Percentiles rank a stretch among this genome's conserved stretches.
Conservation (phyloP, 2,329 filamentous ascomycete genomes). For the Penicillium sp. region DNA sequence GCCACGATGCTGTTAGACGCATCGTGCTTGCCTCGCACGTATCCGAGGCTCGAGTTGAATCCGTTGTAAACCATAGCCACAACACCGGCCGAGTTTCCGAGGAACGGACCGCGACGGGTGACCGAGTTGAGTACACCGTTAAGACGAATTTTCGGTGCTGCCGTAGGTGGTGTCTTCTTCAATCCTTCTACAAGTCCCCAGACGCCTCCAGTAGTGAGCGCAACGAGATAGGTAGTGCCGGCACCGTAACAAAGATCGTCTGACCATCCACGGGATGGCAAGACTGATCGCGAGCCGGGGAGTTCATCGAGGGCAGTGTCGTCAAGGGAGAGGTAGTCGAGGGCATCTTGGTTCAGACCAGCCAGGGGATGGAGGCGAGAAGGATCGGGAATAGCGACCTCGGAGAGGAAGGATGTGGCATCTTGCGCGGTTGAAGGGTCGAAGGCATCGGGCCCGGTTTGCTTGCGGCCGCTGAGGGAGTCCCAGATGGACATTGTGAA, state of each 20-base stretch:
- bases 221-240: slow-evolving; percentile 88
- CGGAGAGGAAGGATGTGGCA: slow-evolving; percentile 80
- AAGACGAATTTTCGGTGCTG: slow-evolving; percentile 82
- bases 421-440: slow-evolving; percentile 72
- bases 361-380: slow-evolving; percentile 88
- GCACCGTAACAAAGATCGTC: slow-evolving; percentile 98
- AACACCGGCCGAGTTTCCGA: slow-evolving; percentile 94
- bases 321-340: slow-evolving; percentile 94
- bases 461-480: slow-evolving; percentile 59
- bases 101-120: slow-evolving; percentile 85
- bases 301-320: slow-evolving; percentile 84
- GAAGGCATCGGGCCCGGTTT: slow-evolving; percentile 57
- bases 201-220: slow-evolving; percentile 76
- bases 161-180: slow-evolving; percentile 65
- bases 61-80: slow-evolving; percentile 96
- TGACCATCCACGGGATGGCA: slow-evolving; percentile 94
- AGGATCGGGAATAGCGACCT: slow-evolving; percentile 76
- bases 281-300: slow-evolving; percentile 78
- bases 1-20: slow-evolving; percentile 82
- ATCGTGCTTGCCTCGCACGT: slow-evolving; percentile 80
- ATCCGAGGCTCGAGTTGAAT: slow-evolving; percentile 79
- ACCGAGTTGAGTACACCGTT: slow-evolving; percentile 95
- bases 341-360: slow-evolving; percentile 84
- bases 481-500: slow-evolving; percentile 58
- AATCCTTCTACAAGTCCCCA: slow-evolving; percentile 93